A percentile compares a stretch with the other conserved stretches of the same genome.
Conservation (phyloP, 495 filamentous ascomycete species). For the Aspergillus bridgeri region DNA sequence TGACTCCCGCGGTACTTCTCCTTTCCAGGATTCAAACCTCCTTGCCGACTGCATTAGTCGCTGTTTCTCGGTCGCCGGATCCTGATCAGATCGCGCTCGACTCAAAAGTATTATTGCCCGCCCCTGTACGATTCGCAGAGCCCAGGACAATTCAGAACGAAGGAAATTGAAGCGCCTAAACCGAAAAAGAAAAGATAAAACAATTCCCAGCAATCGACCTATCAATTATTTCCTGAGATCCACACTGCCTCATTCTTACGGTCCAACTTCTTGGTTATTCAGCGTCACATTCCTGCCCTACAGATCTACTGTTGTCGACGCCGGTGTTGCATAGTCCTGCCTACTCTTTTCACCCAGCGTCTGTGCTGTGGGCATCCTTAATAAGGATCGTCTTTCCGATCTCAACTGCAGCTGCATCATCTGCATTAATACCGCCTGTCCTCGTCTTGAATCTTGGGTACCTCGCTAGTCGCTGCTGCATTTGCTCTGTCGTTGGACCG, state of each 20-base stretch:
- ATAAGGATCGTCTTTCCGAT: conserved; percentile 42
- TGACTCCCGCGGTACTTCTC: conserved; percentile 39
- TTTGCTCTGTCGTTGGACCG: conserved; percentile 18
- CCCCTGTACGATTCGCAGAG: conserved; percentile 10
- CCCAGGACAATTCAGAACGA: conserved; percentile 6
- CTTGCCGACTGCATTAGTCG: conserved; percentile 32
- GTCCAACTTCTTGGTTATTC: conserved; percentile 27
- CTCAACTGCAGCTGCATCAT: conserved; percentile 38
- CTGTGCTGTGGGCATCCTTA: conserved; percentile 29
- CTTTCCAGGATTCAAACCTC: conserved; percentile 39
- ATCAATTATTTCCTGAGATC: conserved; percentile 22
- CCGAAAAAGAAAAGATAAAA: conserved; percentile 26
- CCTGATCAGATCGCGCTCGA: conserved; percentile 33
- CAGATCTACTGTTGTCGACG: conserved; percentile 33
- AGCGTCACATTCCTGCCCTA: conserved; percentile 48
- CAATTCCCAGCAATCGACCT: conserved; percentile 21
- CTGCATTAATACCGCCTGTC: conserved; percentile 26
- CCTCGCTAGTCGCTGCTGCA: conserved; percentile 15
- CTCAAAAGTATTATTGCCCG: conserved; percentile 11
- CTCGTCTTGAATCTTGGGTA: conserved; percentile 28
- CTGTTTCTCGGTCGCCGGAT: conserved; percentile 22
- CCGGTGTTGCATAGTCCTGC: conserved; percentile 25
- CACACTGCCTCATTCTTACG: conserved; percentile 18
- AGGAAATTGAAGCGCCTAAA: conserved; percentile 6
- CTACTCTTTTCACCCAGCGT: conserved; percentile 14